Base-by-base conservation (phyloP, 495 filamentous ascomycete genomes). In the Chaetomium cochliodes region DNA sequence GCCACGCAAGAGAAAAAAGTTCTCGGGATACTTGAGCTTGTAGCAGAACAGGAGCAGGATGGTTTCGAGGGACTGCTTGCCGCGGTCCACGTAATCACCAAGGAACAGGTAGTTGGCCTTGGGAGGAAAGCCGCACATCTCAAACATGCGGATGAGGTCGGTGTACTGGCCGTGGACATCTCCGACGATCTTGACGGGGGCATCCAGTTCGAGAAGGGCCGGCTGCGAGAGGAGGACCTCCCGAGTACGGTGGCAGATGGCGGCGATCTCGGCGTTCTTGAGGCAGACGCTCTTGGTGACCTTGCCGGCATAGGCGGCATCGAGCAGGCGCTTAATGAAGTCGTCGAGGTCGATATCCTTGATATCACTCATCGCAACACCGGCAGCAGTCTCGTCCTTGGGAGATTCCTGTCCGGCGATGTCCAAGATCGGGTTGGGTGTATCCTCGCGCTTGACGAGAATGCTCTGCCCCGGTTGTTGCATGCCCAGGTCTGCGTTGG, bases 131-230 rank as follows among this genome's bases (percentile, higher is more conserved):
- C 94, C 94, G 70, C 94, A 97, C 96, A 98, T 98, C 78, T 99
- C 94, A 67, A 99, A 99, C 84, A 99, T 89, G 41, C 94, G 85
- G 68, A 99, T 96, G 30, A 99, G 80, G 77, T 99, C 94, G 20
- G 93, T 96, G 72, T 97, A 99, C 77, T 99, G 94, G 56, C 94
- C 94, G 75, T 99, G 94, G 13, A 99, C 91, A 77, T 99, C 94
- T 13, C 94, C 94, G 16, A 99, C 94, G 67, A 99, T 96, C 80
- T 99, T 99, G 68, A 99, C 96, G 3, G 94, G 96, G n/a, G 96
- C 89, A 60, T 92, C 87, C 60, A 99, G 82, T 78, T 99, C 94
- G 55, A 98, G 73, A 46, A 99, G 81, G 15, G 94, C 91, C 18
- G 94, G 96, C 75, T 99, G 94, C 12, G 87, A 90, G 6, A 99